These are phyloP conservation scores for Knoxia roxburghii DNA, from an alignment of 257 asterid genomes.

Conservation along the genomic window DNA sequence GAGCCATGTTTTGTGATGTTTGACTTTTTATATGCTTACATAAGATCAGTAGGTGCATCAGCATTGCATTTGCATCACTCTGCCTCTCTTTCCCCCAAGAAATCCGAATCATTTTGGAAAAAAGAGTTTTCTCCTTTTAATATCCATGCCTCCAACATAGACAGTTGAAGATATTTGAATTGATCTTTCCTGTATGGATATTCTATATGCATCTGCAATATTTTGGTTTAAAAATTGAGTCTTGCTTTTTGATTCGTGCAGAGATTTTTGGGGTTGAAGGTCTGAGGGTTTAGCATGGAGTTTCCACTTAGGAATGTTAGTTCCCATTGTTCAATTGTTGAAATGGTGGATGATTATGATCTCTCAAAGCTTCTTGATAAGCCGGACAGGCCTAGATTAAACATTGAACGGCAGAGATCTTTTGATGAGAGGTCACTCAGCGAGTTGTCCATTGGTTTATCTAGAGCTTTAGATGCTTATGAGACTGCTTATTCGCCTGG, in stretches of 20 bases:
- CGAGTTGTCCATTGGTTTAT: constrained; percentile 56
- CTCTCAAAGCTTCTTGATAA: constrained; percentile 56
- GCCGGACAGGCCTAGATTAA: constrained; percentile 59
- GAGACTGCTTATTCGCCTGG: constrained; percentile 60
- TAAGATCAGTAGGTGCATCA: constrained; percentile 5
- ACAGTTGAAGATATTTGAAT: not conserved
- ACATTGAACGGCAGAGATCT: constrained; percentile 61
- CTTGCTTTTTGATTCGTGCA: constrained; percentile 16
- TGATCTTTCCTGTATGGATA: not conserved
- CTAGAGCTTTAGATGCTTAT: constrained; percentile 45
- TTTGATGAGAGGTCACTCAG: constrained; percentile 73
- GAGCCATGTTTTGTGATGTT: constrained; percentile 7
- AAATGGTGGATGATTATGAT: constrained; percentile 61
- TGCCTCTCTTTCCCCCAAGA: not conserved
- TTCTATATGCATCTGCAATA: not conserved
- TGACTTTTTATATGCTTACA: constrained; percentile 11
- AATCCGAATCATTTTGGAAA: not conserved
- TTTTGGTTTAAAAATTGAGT: not conserved
- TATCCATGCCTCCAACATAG: not conserved
- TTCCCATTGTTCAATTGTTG: constrained; percentile 59
- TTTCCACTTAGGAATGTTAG: constrained; percentile 47
- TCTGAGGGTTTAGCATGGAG: constrained; percentile 23
- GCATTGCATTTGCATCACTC: constrained; percentile 7
- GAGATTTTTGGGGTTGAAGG: constrained; percentile 21
- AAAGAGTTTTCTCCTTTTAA: not conserved